Evolutionary conservation across 2,329 filamentous ascomycete genomes (phyloP).

Genomic region (Colletotrichum sp.): DNA sequence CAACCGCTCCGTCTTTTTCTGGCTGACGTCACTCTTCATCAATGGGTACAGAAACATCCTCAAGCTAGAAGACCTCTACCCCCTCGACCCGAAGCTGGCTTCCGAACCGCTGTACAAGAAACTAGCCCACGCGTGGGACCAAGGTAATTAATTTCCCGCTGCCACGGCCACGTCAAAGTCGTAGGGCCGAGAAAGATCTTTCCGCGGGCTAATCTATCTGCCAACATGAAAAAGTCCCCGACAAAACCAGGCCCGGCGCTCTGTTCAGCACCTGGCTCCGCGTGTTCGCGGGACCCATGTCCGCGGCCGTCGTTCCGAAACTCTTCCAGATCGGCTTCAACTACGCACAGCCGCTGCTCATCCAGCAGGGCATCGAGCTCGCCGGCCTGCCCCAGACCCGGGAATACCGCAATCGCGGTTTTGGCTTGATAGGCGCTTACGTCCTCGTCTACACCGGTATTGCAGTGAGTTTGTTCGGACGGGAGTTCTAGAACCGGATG

Average conservation of each 20-base stretch:
- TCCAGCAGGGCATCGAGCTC: constrained; percentile 24
- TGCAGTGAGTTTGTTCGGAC: constrained; percentile 21
- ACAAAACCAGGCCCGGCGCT: constrained; percentile 21
- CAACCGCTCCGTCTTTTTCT: constrained; percentile 54
- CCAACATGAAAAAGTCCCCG: constrained; percentile 11
- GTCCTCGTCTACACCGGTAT: constrained; percentile 28
- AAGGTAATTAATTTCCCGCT: constrained; percentile 7
- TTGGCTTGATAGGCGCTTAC: constrained; percentile 32
- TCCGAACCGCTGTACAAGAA: constrained; percentile 19
- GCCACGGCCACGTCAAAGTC: background rate
- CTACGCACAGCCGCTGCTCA: constrained; percentile 30
- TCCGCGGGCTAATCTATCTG: constrained; percentile 5
- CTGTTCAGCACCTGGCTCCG: constrained; percentile 18
- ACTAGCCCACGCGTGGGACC: constrained; percentile 24
- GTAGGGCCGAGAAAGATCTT: background rate
- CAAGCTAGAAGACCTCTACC: constrained; percentile 38
- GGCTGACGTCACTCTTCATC: constrained; percentile 57
- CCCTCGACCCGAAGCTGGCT: constrained; percentile 24
- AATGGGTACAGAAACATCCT: constrained; percentile 49
- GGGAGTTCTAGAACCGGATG: background rate
- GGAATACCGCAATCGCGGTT: constrained; percentile 25
- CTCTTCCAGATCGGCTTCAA: constrained; percentile 28
- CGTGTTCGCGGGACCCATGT: constrained; percentile 2
- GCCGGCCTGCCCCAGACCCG: constrained; percentile 22
- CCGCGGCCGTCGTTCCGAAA: constrained; percentile 11